Conservation (phyloP, 176 grass and related monocot species). For the Stipa capillata region DNA sequence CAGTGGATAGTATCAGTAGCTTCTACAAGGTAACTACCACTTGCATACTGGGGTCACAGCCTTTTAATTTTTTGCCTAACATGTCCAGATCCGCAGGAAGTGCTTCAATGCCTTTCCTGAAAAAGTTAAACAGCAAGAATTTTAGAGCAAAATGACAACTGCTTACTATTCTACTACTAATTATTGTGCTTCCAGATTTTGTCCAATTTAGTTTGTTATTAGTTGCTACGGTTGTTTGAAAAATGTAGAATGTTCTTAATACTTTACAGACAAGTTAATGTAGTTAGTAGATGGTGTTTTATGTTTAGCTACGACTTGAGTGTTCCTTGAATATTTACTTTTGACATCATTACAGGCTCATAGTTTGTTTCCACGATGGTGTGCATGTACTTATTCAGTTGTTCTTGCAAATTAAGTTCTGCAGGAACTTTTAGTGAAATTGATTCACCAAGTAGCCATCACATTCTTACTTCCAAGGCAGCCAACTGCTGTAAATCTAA, state of each 20-base stretch:
- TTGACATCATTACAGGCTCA: neutral
- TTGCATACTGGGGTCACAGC: too few relatives aligned
- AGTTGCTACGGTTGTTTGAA: too few relatives aligned
- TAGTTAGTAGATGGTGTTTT: neutral
- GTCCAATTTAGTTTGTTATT: neutral
- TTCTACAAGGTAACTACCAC: conserved; percentile 27
- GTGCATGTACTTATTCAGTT: conserved; percentile 20
- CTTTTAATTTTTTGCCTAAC: too few relatives aligned
- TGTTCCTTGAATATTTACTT: neutral
- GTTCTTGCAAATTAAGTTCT: neutral
- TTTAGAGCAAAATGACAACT: too few relatives aligned
- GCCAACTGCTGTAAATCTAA: neutral
- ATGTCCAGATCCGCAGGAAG: too few relatives aligned
- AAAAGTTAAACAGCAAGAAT: too few relatives aligned
- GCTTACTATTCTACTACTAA: too few relatives aligned
- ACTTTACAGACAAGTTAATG: neutral
- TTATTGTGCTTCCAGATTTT: too few relatives aligned
- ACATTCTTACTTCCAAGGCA: neutral
- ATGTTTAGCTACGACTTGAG: neutral
- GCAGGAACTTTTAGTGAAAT: conserved; percentile 7
- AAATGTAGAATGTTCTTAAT: too few relatives aligned
- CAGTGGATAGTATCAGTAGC: neutral
- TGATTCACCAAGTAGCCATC: neutral
- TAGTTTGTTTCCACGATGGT: too few relatives aligned
- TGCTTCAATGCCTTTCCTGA: too few relatives aligned